phyloP scores from a whole-genome alignment of 495 filamentous ascomycete species.

The Pyrenopolyporus hunteri region DNA sequence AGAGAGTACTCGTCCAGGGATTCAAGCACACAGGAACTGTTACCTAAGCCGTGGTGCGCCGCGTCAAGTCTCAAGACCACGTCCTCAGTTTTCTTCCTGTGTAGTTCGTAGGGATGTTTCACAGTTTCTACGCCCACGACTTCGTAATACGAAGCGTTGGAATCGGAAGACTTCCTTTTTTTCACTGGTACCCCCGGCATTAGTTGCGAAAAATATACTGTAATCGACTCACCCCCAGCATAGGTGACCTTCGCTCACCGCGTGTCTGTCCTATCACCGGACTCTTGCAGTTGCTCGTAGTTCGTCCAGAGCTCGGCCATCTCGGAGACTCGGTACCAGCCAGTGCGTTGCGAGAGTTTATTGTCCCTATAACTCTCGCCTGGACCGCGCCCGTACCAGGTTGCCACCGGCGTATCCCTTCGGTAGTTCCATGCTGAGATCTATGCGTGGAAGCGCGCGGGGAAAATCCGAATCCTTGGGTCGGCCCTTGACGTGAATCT shows the following conservation, averaged over 20 bases:
- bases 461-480: slow-evolving; percentile 54
- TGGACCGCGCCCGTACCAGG: slow-evolving; percentile 68
- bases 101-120: slow-evolving; percentile 64
- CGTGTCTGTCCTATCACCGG: slow-evolving; percentile 65
- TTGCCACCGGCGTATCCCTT: slow-evolving; percentile 42
- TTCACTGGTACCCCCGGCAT: background rate
- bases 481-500: slow-evolving; percentile 48
- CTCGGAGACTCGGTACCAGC: slow-evolving; percentile 49
- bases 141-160: slow-evolving; percentile 57
- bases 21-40: slow-evolving; percentile 65
- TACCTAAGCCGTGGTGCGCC: slow-evolving; percentile 62
- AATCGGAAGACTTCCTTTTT: slow-evolving; percentile 55
- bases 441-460: slow-evolving; percentile 61
- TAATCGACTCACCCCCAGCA: slow-evolving; percentile 44
- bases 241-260: slow-evolving; percentile 56
- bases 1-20: slow-evolving; percentile 60
- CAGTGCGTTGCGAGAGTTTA: slow-evolving; percentile 59
- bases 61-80: slow-evolving; percentile 65
- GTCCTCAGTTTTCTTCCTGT: slow-evolving; percentile 51
- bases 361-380: slow-evolving; percentile 69
- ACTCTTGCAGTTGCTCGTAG: slow-evolving; percentile 70
- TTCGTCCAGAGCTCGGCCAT: slow-evolving; percentile 57
- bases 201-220: slow-evolving; percentile 39
- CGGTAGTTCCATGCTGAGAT: slow-evolving; percentile 55
- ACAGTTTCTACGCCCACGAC: slow-evolving; percentile 57